Conservation (phyloP, 306 rosid species). For the Dalbergia oliveri region DNA sequence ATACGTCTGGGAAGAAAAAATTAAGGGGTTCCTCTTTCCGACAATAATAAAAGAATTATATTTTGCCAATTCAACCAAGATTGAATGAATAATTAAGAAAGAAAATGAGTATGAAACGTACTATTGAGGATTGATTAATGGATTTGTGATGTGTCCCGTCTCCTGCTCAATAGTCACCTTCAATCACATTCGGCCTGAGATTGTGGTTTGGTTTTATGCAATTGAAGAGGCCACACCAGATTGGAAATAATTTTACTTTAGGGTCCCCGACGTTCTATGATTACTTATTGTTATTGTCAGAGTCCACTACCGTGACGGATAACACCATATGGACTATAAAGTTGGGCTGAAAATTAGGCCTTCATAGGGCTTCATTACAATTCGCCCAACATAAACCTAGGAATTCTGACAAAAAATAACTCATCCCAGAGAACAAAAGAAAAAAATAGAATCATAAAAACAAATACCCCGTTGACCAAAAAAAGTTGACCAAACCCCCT, state of each 20-base stretch:
- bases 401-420: background rate
- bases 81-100: slow-evolving; percentile 3
- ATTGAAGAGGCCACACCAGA: slow-evolving; percentile 3
- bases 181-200: background rate
- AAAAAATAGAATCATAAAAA: no score
- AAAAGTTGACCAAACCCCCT: no score
- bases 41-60: slow-evolving; percentile 32
- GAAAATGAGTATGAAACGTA: background rate
- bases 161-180: background rate
- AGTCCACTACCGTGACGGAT: background rate
- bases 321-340: background rate
- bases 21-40: background rate
- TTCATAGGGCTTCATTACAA: background rate
- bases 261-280: background rate
- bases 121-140: background rate
- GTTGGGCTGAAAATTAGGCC: slow-evolving; percentile 19
- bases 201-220: background rate
- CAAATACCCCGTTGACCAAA: no score
- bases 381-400: background rate
- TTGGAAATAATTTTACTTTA: background rate
- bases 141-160: background rate
- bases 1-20: slow-evolving; percentile 11
- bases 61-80: background rate
- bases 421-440: no score
- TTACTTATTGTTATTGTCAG: no score